Base-by-base conservation (phyloP, 306 rosid genomes). In the Glycine tomentella region DNA sequence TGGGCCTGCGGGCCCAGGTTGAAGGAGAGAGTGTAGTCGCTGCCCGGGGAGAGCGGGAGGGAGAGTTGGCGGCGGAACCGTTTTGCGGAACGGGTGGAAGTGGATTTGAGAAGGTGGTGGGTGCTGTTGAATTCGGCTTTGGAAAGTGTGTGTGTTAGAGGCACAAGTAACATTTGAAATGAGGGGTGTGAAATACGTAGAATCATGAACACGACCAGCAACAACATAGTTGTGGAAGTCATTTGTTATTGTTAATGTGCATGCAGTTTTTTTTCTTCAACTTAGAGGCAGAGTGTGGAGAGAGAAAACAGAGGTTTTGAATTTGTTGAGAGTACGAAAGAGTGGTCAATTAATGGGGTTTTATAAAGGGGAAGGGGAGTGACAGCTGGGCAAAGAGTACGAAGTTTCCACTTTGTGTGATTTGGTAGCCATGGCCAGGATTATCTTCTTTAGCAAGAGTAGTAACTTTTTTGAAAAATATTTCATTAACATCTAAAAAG, bases 21-120 rank as follows among this genome's bases (percentile, higher is more conserved):
- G 88, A 94, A 87, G 3, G 95, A 87, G 75, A 94, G 94, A 0
- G 96, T 92, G 70, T 94, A 94, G 74, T 92, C 98, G 20, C 93
- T 88, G 11, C 98, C 98, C 0, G 97, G 91, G 3, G 96, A 78
- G 65, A 94, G 98, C 0, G 98, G 91, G 40, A 94, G 87, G 7
- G 98, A 94, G 75, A 92, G 87, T 69, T 92, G 95, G 77, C 40
- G 90, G 82, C 52, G 97, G 89, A 88, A 88, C 66, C 95, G 95
- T 12, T 82, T 45, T 52, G 80, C 6, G 33, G 98, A 94, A 66
- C 89, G 97, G 10, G 81, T 6, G 73, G 97, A 17, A 71, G 88
- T 69, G 69, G 89, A 78, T 69, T 90, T 90, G 76, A 94, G 92
- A 79, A 94, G 97, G 76, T 87, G 85, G 63, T 86, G 95, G 65